phyloP scores from a whole-genome alignment of 2,329 filamentous ascomycete species.

The Pseudocercospora macadamiae region DNA sequence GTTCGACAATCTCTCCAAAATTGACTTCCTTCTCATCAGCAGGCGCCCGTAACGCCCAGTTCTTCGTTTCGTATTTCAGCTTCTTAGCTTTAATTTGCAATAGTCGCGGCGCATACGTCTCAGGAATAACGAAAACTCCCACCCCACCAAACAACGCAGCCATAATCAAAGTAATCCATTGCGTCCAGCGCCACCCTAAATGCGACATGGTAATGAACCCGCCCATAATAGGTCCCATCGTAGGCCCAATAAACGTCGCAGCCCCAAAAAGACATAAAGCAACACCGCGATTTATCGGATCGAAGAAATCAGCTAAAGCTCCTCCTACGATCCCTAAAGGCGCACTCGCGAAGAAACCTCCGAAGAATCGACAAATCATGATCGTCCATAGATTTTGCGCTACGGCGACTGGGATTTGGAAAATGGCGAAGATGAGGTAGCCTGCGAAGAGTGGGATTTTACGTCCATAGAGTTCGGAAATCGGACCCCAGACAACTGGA shows the following conservation, averaged over 20 bases:
- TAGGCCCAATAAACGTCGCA: constrained; percentile 34
- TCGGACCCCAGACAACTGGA: constrained; percentile 23
- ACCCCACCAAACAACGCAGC: constrained; percentile 47
- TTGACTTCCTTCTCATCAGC: constrained; percentile 48
- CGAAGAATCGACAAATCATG: constrained; percentile 58
- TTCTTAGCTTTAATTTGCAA: constrained; percentile 53
- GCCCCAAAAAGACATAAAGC: constrained; percentile 32
- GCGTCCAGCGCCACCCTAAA: constrained; percentile 37
- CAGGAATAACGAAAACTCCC: constrained; percentile 52
- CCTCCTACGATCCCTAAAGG: constrained; percentile 53
- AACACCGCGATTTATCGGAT: constrained; percentile 31
- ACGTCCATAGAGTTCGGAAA: constrained; percentile 60
- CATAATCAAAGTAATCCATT: constrained; percentile 43
- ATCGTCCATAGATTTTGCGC: constrained; percentile 59
- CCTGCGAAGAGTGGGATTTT: constrained; percentile 41
- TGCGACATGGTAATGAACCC: constrained; percentile 32
- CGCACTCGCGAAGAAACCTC: constrained; percentile 56
- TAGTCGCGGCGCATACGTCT: constrained; percentile 52
- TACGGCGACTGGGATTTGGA: constrained; percentile 59
- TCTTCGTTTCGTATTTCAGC: constrained; percentile 58
- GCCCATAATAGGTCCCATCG: constrained; percentile 30
- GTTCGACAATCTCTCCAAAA: constrained; percentile 51
- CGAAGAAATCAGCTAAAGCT: constrained; percentile 32
- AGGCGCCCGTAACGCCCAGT: constrained; percentile 34
- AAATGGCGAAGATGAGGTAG: constrained; percentile 52